These are phyloP conservation scores for Cucurbita argyrosperma DNA, from an alignment of 306 rosid species.

Conservation along the genomic window DNA sequence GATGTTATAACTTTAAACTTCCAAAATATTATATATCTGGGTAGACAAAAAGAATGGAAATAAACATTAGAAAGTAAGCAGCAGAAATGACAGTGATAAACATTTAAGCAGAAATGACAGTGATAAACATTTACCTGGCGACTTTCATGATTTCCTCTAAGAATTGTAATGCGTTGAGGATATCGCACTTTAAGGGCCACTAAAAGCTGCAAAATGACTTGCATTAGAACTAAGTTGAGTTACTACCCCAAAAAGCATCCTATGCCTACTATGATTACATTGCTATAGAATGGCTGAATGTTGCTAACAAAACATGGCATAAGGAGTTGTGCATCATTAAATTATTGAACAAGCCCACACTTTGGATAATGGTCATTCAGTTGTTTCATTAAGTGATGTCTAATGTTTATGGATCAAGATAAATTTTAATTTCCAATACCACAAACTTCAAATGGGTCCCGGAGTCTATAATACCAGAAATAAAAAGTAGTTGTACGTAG, in stretches of 20 bases:
- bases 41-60: not conserved
- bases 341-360: not conserved
- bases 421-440: not conserved
- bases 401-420: not conserved
- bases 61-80: not conserved
- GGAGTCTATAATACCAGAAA: not conserved
- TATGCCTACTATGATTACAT: not conserved
- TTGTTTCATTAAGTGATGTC: not conserved
- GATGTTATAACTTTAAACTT: not conserved
- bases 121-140: slow-evolving; percentile 53
- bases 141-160: slow-evolving; percentile 98
- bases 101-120: slow-evolving; percentile 8
- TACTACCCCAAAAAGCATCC: not conserved
- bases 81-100: not conserved
- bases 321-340: not conserved
- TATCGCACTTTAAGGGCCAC: slow-evolving; percentile 94
- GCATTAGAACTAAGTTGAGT: not conserved
- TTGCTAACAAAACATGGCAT: not conserved
- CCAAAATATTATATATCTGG: not conserved
- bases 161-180: slow-evolving; percentile 78
- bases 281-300: not conserved
- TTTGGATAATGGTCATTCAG: not conserved
- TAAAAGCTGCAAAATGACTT: slow-evolving; percentile 51
- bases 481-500: not conserved
- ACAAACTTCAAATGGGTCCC: not conserved